These are phyloP conservation scores for Cystobasidium onofrii DNA, from an alignment of 768 basidiomycete species.

Conservation along the genomic window DNA sequence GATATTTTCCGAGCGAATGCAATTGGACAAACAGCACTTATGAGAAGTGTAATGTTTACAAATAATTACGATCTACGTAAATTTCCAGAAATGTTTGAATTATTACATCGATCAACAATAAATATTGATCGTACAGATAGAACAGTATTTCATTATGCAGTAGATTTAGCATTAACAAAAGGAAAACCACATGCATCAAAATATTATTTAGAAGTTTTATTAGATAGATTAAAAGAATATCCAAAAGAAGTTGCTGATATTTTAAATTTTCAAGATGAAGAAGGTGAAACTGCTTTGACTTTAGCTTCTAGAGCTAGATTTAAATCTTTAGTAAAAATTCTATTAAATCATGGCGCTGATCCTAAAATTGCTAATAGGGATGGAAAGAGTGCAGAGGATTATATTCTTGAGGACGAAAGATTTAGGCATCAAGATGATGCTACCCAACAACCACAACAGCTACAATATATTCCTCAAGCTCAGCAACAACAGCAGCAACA, in stretches of 20 bases:
- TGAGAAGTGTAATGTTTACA: conserved; percentile 99
- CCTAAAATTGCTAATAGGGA: conserved; percentile 90
- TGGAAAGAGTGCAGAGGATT: conserved; percentile 94
- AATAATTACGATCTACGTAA: conserved; percentile 99
- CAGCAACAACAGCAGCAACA: not conserved
- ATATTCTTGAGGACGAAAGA: conserved; percentile 95
- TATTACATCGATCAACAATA: conserved; percentile 92
- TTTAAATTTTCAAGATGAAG: conserved; percentile 98
- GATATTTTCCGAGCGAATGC: conserved; percentile 96
- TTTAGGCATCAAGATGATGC: conserved; percentile 50
- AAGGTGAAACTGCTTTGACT: conserved; percentile 94
- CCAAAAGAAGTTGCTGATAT: conserved; percentile 94
- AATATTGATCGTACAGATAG: conserved; percentile 98
- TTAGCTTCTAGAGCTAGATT: conserved; percentile 92
- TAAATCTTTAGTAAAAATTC: conserved; percentile 86
- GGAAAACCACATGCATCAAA: conserved; percentile 94
- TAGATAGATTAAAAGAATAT: conserved; percentile 77
- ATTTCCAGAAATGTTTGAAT: conserved; percentile 93
- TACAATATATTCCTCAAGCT: not conserved
- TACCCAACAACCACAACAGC: not conserved
- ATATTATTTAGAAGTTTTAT: conserved; percentile 97
- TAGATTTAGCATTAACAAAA: conserved; percentile 94
- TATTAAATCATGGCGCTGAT: conserved; percentile 93
- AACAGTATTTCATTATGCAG: conserved; percentile 95
- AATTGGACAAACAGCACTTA: conserved; percentile 89